Evolutionary conservation across 768 basidiomycete species (phyloP).

Genomic region (Leccinum ochraceum): DNA sequence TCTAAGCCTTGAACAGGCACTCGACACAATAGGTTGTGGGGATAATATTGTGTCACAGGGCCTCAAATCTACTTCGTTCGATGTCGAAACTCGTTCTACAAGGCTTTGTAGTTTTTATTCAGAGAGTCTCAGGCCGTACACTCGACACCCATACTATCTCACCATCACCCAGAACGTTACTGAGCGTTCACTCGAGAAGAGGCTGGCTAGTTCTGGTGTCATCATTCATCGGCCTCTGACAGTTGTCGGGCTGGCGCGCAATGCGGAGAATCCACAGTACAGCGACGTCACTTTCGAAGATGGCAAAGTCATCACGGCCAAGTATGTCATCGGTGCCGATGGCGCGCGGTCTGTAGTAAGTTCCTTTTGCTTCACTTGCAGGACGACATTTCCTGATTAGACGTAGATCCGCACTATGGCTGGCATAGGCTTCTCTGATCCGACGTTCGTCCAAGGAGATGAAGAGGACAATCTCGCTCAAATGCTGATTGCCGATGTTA

Average conservation of each 20-base stretch:
- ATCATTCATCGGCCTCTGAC: conserved; percentile 39
- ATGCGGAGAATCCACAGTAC: conserved; percentile 26
- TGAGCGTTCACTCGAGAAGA: conserved; percentile 43
- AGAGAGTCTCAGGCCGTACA: conserved; percentile 39
- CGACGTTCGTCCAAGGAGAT: conserved; percentile 31
- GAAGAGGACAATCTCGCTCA: conserved; percentile 35
- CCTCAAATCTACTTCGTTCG: conserved; percentile 29
- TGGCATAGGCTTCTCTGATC: conserved; percentile 47
- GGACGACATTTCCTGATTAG: not conserved
- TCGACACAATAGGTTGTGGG: conserved; percentile 46
- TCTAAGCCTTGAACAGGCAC: conserved; percentile 41
- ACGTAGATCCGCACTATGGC: conserved; percentile 43
- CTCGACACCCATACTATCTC: conserved; percentile 44
- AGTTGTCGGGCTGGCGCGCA: conserved; percentile 38
- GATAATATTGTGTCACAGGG: conserved; percentile 40
- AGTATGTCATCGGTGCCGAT: conserved; percentile 54
- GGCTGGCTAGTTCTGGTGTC: conserved; percentile 35
- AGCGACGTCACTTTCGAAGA: conserved; percentile 48
- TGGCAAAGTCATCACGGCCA: conserved; percentile 43
- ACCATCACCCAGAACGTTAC: conserved; percentile 47
- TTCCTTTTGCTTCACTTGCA: not conserved
- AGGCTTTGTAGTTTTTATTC: conserved; percentile 34
- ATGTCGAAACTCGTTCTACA: conserved; percentile 34
- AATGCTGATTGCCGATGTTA: conserved; percentile 50
- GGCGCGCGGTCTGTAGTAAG: conserved; percentile 48